These are phyloP conservation scores for Stylonectria norvegica DNA, from an alignment of 2,329 filamentous ascomycete genomes.

Conservation along the genomic window DNA sequence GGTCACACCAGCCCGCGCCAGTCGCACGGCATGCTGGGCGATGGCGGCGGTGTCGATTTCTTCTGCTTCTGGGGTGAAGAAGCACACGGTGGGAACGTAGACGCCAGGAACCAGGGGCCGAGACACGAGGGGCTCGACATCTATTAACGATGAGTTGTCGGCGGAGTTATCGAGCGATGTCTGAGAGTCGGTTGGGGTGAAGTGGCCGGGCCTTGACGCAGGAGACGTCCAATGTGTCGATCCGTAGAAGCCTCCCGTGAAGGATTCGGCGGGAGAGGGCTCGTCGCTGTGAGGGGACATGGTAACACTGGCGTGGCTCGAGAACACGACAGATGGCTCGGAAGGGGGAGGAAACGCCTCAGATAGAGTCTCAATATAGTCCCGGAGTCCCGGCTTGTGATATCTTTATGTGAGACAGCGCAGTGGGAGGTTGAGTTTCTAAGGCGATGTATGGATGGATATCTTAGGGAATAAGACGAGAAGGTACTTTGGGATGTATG, in stretches of 20 bases:
- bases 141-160: constrained; percentile 37
- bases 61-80: constrained; percentile 64
- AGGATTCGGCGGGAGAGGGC: constrained; percentile 19
- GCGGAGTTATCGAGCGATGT: constrained; percentile 42
- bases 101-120: constrained; percentile 51
- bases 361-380: not conserved
- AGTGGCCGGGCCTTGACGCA: constrained; percentile 26
- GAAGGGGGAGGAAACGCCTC: no score
- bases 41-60: constrained; percentile 63
- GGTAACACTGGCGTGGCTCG: not conserved
- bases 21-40: constrained; percentile 59
- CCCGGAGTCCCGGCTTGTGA: no score
- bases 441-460: no score
- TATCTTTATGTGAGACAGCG: no score
- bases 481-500: no score
- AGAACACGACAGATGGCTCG: not conserved
- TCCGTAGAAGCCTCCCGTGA: constrained; percentile 32
- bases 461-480: no score
- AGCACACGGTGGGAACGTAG: constrained; percentile 72
- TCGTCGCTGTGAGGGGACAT: constrained; percentile 25
- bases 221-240: constrained; percentile 34
- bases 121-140: constrained; percentile 30
- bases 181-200: constrained; percentile 28
- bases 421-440: no score
- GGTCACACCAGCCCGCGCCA: constrained; percentile 70